Evolutionary conservation across 345 rosid genomes (phyloP).

Genomic region (Brassica incana): DNA sequence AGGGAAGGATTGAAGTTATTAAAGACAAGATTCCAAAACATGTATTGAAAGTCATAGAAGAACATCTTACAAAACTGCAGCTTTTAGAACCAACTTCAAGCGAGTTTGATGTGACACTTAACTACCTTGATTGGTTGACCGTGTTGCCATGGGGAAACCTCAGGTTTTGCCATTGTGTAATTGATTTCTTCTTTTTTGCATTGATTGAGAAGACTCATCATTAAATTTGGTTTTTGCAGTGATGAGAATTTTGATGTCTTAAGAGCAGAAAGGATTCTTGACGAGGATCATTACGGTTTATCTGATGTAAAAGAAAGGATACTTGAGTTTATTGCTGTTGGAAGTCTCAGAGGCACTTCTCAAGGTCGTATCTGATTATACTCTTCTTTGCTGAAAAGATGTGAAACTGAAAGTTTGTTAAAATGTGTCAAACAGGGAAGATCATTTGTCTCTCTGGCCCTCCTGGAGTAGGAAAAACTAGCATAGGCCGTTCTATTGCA

Average conservation of each 20-base stretch:
- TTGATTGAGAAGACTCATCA: not conserved
- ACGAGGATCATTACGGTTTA: conserved; percentile 93
- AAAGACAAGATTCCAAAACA: not conserved
- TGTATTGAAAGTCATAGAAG: not conserved
- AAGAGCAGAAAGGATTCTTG: conserved; percentile 74
- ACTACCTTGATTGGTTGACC: conserved; percentile 93
- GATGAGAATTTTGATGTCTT: conserved; percentile 83
- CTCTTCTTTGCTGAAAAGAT: not conserved
- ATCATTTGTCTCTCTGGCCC: conserved; percentile 96
- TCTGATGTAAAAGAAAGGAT: conserved; percentile 91
- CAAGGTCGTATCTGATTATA: conserved; percentile 49
- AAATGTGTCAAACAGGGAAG: conserved; percentile 59
- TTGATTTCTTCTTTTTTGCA: not conserved
- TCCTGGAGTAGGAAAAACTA: conserved; percentile 98
- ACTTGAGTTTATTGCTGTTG: conserved; percentile 91
- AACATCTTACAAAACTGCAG: conserved; percentile 78
- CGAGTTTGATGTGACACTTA: conserved; percentile 79
- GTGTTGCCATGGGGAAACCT: conserved; percentile 84
- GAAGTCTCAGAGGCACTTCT: conserved; percentile 78
- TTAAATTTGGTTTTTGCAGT: conserved; percentile 42
- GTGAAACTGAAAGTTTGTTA: conserved; percentile 18
- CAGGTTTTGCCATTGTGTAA: conserved; percentile 47
- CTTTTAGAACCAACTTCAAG: conserved; percentile 76
- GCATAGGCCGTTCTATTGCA: conserved; percentile 92
- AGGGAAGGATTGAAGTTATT: conserved; percentile 25